Conservation (phyloP, 1,284 basidiomycete species). For the Ceratobasidium sp. region DNA sequence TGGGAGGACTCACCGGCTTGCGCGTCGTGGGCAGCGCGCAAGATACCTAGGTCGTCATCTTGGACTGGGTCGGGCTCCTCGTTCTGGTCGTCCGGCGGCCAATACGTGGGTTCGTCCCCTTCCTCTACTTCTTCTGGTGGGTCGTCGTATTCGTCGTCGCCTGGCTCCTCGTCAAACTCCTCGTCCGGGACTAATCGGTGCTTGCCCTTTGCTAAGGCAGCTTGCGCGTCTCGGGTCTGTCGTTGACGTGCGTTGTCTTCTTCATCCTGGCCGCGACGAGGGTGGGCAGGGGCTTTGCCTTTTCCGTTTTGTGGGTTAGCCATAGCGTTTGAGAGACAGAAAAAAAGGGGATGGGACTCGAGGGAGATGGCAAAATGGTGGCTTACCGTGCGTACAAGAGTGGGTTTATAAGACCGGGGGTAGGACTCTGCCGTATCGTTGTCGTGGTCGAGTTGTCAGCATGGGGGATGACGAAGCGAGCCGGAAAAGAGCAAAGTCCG, state of each 20-base stretch:
- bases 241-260: neutral
- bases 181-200: neutral
- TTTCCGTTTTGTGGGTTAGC: neutral
- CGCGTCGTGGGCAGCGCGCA: neutral
- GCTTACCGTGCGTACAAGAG: neutral
- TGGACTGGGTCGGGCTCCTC: neutral
- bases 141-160: neutral
- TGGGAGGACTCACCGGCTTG: neutral
- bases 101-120: neutral
- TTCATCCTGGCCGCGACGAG: neutral
- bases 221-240: neutral
- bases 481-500: neutral
- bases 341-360: neutral
- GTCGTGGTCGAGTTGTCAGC: neutral
- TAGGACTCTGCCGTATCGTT: neutral
- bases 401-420: neutral
- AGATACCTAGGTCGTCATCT: neutral
- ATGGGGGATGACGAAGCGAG: neutral
- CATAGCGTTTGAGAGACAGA: constrained; percentile 13
- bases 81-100: too few species aligned
- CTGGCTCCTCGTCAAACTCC: neutral
- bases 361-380: neutral
- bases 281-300: neutral
- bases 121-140: neutral
- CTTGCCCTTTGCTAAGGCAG: neutral